These are phyloP conservation scores for Aureobasidium subglaciale DNA, from an alignment of 2,329 filamentous ascomycete genomes.

Conservation along the genomic window DNA sequence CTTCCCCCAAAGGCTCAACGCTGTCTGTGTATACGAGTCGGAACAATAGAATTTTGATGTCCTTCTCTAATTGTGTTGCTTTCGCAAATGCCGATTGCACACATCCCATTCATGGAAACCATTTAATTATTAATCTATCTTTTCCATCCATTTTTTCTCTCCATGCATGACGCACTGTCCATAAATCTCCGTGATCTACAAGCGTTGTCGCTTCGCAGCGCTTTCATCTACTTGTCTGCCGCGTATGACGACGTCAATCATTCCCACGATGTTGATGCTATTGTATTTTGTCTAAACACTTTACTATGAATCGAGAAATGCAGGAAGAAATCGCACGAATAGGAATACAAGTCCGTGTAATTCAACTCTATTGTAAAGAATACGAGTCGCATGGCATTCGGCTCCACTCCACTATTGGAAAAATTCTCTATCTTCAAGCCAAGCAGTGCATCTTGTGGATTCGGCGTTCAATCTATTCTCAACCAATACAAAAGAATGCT, in stretches of 20 bases:
- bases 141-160: not conserved
- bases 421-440: not conserved
- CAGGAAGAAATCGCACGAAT: not conserved
- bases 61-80: not conserved
- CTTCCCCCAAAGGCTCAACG: not conserved
- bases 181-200: not conserved
- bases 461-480: not conserved
- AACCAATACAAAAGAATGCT: not conserved
- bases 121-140: not conserved
- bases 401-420: not conserved
- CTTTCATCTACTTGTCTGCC: not conserved
- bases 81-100: not conserved
- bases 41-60: not conserved
- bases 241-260: not conserved
- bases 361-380: not conserved
- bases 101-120: not conserved
- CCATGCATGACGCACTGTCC: slow-evolving; percentile 8
- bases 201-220: not conserved
- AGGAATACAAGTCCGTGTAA: not conserved
- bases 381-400: not conserved
- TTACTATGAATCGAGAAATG: not conserved
- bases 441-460: not conserved
- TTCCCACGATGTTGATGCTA: not conserved
- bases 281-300: not conserved
- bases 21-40: not conserved